phyloP scores from a whole-genome alignment of 352 stramenopile genomes.

The Globisporangium alternatum region DNA sequence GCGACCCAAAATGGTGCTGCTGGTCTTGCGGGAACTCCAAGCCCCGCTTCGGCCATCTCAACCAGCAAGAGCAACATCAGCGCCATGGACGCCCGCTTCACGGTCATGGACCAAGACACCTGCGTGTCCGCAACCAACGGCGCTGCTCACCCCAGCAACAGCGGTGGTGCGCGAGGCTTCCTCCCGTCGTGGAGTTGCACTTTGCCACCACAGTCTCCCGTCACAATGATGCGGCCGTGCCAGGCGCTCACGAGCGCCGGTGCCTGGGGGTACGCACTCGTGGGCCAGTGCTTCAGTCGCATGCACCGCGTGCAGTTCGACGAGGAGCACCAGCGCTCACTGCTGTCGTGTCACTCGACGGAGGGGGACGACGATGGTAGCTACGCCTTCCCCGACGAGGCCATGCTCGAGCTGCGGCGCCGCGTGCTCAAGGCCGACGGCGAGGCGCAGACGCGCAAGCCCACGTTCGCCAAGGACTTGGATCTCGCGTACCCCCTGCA shows the following conservation, averaged over 20 bases:
- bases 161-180: neutral
- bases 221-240: constrained; percentile 19
- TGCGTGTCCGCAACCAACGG: neutral
- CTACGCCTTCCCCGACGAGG: constrained; percentile 44
- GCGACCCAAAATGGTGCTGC: neutral
- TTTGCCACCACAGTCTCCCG: constrained; percentile 17
- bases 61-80: neutral
- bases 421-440: constrained; percentile 54
- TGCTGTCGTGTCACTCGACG: constrained; percentile 50
- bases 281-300: constrained; percentile 57
- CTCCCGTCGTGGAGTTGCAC: constrained; percentile 8
- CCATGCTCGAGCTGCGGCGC: constrained; percentile 67
- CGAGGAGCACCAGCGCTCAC: constrained; percentile 64
- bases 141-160: neutral
- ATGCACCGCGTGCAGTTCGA: constrained; percentile 60
- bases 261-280: constrained; percentile 24
- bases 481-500: constrained; percentile 13
- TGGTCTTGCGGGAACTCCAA: neutral
- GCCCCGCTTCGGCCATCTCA: neutral
- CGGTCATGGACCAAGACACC: neutral
- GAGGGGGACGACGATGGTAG: constrained; percentile 24
- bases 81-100: constrained; percentile 3
- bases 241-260: constrained; percentile 16
- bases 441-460: constrained; percentile 20
- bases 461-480: constrained; percentile 28